Evolutionary conservation across 139 green algal species (phyloP), one percentile per base, ranked within the genome.

Genomic region (Picochlorum costavermella): DNA sequence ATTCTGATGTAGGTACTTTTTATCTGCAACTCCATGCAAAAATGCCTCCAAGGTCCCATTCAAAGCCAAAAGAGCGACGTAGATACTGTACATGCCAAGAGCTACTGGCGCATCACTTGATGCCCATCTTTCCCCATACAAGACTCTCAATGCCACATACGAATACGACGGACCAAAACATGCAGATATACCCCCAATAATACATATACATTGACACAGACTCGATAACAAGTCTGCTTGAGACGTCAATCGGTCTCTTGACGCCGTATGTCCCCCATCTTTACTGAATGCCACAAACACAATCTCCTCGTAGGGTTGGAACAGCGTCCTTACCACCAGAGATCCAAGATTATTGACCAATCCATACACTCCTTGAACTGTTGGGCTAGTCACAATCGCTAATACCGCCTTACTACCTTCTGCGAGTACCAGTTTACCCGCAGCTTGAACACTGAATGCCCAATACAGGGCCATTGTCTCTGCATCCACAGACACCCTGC

Each of bases 221-320:
- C 78, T 26, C 1, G 53, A 29, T 58, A 96, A 71, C 45, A 86
- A 72, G 4, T 28, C 31, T 1, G 68, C 67, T 26, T 82, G 70
- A 28, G 70, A 58, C 8, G 9, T 23, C 44, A 63, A 56, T 6
- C 61, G n/a, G 1, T 16, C 55, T 2, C 44, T 48, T 3, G n/a
- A 26, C 1, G 61, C 45, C 6, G 14, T 12, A 36, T 16, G 13
- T 11, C 50, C 16, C 8, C 16, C 66, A n/a, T 65, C 80, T 43
- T 74, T 75, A 62, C 71, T 83, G 67, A 96, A 96, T 0, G 88
- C 70, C 23, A 81, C 62, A 44, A 96, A 96, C 12, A 86, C 86
- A 11, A 84, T 84, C 64, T 96, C 88, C 65, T 96, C 90, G 14
- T 94, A 60, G 2, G 90, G 90, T 58, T 89, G 78, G 57, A 96